A percentile compares a stretch with the other conserved stretches of the same genome.
phyloP scores from a whole-genome alignment of 208 protist genomes.

The Angomonas ambiguus region DNA sequence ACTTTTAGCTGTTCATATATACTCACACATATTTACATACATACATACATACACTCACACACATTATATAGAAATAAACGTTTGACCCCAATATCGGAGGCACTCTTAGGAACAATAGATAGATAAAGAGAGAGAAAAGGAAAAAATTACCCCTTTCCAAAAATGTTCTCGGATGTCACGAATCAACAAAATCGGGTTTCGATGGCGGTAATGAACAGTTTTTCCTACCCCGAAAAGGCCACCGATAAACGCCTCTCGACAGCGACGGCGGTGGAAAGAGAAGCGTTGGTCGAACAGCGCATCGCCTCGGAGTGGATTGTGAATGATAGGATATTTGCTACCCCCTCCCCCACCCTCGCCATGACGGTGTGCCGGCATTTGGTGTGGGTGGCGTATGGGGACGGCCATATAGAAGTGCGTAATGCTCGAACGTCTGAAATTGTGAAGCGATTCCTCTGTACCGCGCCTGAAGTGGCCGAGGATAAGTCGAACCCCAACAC shows the following conservation, averaged over 20 bases:
- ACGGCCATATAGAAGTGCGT: slow-evolving; percentile 54
- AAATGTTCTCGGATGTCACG: neutral
- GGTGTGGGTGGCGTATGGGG: slow-evolving; percentile 64
- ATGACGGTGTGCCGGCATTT: slow-evolving; percentile 50
- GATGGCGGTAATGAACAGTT: neutral
- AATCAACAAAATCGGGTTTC: neutral
- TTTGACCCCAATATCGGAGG: no score
- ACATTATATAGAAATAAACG: neutral
- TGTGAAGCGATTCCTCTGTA: slow-evolving; percentile 35
- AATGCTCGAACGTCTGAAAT: slow-evolving; percentile 66
- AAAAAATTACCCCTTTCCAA: neutral
- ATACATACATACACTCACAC: neutral
- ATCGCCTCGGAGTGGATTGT: slow-evolving; percentile 39
- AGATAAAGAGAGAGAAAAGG: no score
- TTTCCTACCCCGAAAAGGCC: neutral
- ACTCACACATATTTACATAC: neutral
- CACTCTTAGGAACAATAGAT: no score
- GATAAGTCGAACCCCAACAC: neutral
- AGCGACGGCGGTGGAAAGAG: neutral
- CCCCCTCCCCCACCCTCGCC: slow-evolving; percentile 31
- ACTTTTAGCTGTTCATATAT: neutral
- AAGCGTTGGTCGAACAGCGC: neutral
- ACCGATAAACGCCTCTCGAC: neutral
- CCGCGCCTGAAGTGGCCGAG: neutral
- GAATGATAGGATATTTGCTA: slow-evolving; percentile 54